Base-by-base conservation (phyloP, 2,329 filamentous ascomycete genomes). In the Ophiostoma quercus region DNA sequence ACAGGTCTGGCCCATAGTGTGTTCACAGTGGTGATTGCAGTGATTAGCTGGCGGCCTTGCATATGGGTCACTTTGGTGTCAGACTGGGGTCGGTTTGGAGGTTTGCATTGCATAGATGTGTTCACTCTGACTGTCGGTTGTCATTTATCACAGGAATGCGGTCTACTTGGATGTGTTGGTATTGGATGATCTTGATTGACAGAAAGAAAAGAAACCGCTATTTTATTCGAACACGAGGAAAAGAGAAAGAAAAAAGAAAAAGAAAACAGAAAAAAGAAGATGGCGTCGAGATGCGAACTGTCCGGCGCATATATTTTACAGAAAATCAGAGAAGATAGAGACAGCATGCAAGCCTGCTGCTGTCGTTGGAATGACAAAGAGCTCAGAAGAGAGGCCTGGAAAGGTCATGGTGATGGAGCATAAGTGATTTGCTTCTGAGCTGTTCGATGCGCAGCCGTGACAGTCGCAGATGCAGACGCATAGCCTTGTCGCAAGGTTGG, bases 1-100 rank as follows among this genome's bases (percentile, higher is more conserved):
- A 32, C 57, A 34, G 57, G 54, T 63, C 57, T 62, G 57, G 60
- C 60, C 60, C 60, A 63, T n/a, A 14, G 60, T 29, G 57, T 11
- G 9, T 34, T 25, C 19, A 2, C 51, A 57, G 34, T 34, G 34
- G 34, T 34, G 34, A 8, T 34, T 34, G 34, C 34, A 34, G 51
- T 57, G 51, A 25, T 22, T 19, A 29, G 29, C 60, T 37, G 60
- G 22, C 16, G 60, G 6, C 34, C 32, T 22, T 65, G 5, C 32
- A 25, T 7, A 39, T 65, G 62, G 34, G 34, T 25, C 62, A 32
- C 57, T 65, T 16, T 65, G n/a, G 9, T 22, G 22, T 57, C 22
- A 57, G n/a, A 11, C 8, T 12, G 51, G 9, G 22, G 8, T 22
- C 7, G 37, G 11, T 39, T 14, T 65, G 16, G 19, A 34, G 34